A percentile compares a stretch with the other conserved stretches of the same genome.
These are phyloP conservation scores for Globisporangium apiculatum DNA, from an alignment of 352 stramenopile genomes.

Conservation along the genomic window DNA sequence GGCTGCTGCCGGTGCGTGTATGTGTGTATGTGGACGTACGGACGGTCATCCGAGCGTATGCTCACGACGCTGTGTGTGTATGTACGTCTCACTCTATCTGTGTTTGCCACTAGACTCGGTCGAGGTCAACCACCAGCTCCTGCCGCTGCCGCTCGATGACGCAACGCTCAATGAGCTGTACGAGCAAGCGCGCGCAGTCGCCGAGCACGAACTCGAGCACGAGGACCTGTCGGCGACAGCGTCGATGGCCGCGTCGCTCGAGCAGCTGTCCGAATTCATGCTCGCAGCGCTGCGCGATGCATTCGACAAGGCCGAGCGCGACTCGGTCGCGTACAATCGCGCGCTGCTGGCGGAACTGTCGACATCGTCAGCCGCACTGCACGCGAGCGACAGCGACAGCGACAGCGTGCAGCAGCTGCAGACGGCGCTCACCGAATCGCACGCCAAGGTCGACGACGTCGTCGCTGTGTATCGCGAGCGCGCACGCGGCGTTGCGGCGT, in stretches of 20 bases:
- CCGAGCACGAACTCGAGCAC: constrained; percentile 25
- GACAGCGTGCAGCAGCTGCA: constrained; percentile 33
- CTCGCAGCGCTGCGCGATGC: constrained; percentile 23
- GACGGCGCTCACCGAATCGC: constrained; percentile 26
- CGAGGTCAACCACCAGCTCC: constrained; percentile 23
- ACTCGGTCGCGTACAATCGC: constrained; percentile 40
- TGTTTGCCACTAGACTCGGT: constrained; percentile 13
- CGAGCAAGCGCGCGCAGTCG: constrained; percentile 18
- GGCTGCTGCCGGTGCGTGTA: constrained; percentile 29
- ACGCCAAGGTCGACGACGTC: constrained; percentile 24
- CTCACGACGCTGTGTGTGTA: constrained; percentile 1
- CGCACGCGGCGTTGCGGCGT: constrained; percentile 22
- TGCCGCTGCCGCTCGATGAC: constrained; percentile 30
- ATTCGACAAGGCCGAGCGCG: constrained; percentile 25
- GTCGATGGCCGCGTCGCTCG: constrained; percentile 28
- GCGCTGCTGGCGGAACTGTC: constrained; percentile 33
- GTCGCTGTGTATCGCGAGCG: constrained; percentile 39
- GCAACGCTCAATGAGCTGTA: constrained; percentile 24
- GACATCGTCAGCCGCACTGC: constrained; percentile 1
- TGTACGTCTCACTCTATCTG: neutral
- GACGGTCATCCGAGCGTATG: neutral
- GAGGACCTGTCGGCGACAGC: constrained; percentile 36
- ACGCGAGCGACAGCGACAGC: constrained; percentile 4
- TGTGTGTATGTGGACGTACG: neutral
- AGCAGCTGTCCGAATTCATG: constrained; percentile 49